Conservation (phyloP, 805 yeast genomes). For the Jamesozyma hellenica region DNA sequence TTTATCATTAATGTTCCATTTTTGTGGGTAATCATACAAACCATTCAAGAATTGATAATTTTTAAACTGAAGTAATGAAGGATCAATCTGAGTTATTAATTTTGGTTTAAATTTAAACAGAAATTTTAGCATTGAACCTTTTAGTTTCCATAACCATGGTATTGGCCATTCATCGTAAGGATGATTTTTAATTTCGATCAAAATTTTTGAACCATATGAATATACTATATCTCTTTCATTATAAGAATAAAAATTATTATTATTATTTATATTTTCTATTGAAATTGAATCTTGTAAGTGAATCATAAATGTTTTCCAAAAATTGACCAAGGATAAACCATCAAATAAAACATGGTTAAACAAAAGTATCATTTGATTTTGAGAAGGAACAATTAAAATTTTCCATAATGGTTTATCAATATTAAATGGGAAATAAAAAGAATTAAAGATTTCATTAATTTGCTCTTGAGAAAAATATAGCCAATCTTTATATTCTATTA, state of each 20-base stretch:
- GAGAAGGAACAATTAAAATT: conserved; percentile 11
- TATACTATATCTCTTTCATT: not conserved
- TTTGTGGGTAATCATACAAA: not conserved
- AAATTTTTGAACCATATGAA: too few species aligned
- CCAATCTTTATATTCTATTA: conserved; percentile 14
- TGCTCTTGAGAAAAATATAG: conserved; percentile 5
- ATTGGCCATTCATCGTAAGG: conserved; percentile 18
- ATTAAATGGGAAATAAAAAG: conserved; percentile 11
- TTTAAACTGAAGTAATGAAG: conserved; percentile 13
- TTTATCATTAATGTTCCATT: not conserved
- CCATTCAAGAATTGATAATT: conserved; percentile 7
- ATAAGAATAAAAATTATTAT: not conserved
- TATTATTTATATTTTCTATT: not conserved
- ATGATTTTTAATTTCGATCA: conserved; percentile 7
- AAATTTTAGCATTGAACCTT: conserved; percentile 6
- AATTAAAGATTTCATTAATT: conserved; percentile 15
- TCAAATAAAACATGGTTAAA: conserved; percentile 23
- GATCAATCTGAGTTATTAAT: conserved; percentile 3
- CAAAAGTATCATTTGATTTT: conserved; percentile 12
- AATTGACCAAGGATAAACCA: conserved; percentile 17
- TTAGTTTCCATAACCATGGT: conserved; percentile 12
- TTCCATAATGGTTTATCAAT: conserved; percentile 21
- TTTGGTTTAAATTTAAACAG: conserved; percentile 11
- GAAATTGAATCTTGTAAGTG: not conserved
- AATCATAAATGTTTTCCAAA: not conserved